Percentiles rank a stretch among this genome's conserved stretches.
Evolutionary conservation across 2,329 filamentous ascomycete genomes (phyloP).

Genomic region (Coniella vitis): DNA sequence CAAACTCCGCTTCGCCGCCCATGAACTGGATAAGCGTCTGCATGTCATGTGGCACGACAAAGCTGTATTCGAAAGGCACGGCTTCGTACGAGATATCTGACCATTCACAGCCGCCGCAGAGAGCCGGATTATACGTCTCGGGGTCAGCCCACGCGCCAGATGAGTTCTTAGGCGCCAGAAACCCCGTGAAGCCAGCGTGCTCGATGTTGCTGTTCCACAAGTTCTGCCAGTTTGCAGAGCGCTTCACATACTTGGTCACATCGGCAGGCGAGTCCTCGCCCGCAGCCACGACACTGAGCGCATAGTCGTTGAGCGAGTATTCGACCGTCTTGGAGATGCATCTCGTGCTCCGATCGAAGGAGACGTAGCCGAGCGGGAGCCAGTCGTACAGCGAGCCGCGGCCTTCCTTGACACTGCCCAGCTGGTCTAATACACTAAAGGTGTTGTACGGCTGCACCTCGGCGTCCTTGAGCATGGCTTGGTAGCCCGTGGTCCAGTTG

Average conservation of each 20-base stretch:
- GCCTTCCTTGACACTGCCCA: constrained; percentile 53
- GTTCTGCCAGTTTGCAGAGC: constrained; percentile 52
- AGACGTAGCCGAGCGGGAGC: constrained; percentile 50
- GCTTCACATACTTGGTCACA: constrained; percentile 42
- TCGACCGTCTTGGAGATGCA: constrained; percentile 50
- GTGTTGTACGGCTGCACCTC: constrained; percentile 65
- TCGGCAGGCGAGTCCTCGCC: constrained; percentile 42
- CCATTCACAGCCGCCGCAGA: constrained; percentile 51
- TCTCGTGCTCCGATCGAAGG: constrained; percentile 39
- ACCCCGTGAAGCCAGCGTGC: constrained; percentile 43
- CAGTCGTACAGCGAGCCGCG: constrained; percentile 59
- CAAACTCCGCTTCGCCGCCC: constrained; percentile 44
- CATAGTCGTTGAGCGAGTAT: constrained; percentile 53
- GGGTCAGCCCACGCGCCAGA: constrained; percentile 38
- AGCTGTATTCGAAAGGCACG: constrained; percentile 42
- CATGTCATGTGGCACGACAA: constrained; percentile 54
- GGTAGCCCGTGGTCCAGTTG: constrained; percentile 60
- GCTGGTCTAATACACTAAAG: constrained; percentile 48
- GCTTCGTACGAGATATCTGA: constrained; percentile 46
- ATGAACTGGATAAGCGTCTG: constrained; percentile 41
- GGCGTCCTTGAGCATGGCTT: constrained; percentile 66
- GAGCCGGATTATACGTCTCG: constrained; percentile 38
- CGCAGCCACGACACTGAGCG: constrained; percentile 45
- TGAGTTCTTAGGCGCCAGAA: constrained; percentile 46
- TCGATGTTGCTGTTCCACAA: constrained; percentile 48